Evolutionary conservation across 208 protist species (phyloP).

Genomic region (Tetramitus jugosus): DNA sequence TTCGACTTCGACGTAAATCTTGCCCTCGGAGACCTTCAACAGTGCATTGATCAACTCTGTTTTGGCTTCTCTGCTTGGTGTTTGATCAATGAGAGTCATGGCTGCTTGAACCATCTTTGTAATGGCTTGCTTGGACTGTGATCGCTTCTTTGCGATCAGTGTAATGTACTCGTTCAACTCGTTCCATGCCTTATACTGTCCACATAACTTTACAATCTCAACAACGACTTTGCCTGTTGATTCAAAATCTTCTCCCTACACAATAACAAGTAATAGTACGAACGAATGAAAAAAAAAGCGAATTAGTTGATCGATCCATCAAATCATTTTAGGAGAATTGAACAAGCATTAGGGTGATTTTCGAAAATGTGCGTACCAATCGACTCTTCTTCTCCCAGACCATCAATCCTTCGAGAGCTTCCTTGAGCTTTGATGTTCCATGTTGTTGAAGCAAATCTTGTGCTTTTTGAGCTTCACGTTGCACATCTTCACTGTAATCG

Average conservation of each 20-base stretch:
- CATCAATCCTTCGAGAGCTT: neutral
- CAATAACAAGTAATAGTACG: neutral
- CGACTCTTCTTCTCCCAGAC: neutral
- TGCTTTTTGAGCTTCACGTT: too few species aligned
- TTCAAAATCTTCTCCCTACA: constrained; percentile 8
- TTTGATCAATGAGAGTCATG: constrained; percentile 11
- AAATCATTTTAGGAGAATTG: too few species aligned
- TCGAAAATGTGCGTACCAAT: neutral
- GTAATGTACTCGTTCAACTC: constrained; percentile 3
- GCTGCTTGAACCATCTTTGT: neutral
- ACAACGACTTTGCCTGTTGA: neutral
- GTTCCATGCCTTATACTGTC: neutral
- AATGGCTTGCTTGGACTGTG: neutral
- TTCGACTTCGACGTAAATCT: constrained; percentile 21
- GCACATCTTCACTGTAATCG: constrained; percentile 12
- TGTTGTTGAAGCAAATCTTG: neutral
- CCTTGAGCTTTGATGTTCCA: neutral
- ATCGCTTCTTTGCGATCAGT: neutral
- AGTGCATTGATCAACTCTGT: constrained; percentile 5
- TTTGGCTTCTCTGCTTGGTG: neutral
- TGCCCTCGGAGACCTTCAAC: constrained; percentile 10
- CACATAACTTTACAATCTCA: neutral
- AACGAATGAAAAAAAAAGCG: too few species aligned
- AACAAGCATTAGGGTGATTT: too few species aligned
- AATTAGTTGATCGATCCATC: too few species aligned